phyloP scores from a whole-genome alignment of 2,329 filamentous ascomycete genomes.

The Neopestalotiopsis sp. region DNA sequence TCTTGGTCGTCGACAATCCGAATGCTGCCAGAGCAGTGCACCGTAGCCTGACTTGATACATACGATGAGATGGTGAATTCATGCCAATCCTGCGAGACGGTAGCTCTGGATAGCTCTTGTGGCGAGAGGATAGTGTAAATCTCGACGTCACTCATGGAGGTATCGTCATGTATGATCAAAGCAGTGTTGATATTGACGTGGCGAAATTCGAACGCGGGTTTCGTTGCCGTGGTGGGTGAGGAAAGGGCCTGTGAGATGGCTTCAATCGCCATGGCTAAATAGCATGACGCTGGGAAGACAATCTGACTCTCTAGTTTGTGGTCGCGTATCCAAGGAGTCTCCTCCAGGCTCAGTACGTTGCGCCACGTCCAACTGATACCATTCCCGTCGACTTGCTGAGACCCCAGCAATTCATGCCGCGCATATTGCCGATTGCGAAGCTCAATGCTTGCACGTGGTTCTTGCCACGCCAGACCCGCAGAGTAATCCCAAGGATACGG shows the following conservation, averaged over 20 bases:
- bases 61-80: constrained; percentile 26
- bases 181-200: not conserved
- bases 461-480: constrained; percentile 42
- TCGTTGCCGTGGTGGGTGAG: not conserved
- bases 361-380: constrained; percentile 39
- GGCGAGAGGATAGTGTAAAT: too few relatives aligned
- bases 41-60: constrained; percentile 5
- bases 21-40: constrained; percentile 25
- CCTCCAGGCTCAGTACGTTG: constrained; percentile 37
- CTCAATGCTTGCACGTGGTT: constrained; percentile 38
- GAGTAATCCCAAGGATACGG: constrained; percentile 52
- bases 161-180: not conserved
- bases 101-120: constrained; percentile 9
- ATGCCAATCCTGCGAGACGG: constrained; percentile 19
- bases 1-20: not conserved
- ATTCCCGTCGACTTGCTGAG: constrained; percentile 33
- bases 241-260: constrained; percentile 30
- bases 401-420: constrained; percentile 45
- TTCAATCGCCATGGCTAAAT: constrained; percentile 41
- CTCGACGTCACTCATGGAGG: not conserved
- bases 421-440: constrained; percentile 38
- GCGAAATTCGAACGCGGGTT: not conserved
- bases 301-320: constrained; percentile 53
- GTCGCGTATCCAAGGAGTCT: constrained; percentile 51
- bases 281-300: constrained; percentile 50